Evolutionary conservation across 805 yeast species (phyloP).

Genomic region (Wickerhamomyces chaumierensis): DNA sequence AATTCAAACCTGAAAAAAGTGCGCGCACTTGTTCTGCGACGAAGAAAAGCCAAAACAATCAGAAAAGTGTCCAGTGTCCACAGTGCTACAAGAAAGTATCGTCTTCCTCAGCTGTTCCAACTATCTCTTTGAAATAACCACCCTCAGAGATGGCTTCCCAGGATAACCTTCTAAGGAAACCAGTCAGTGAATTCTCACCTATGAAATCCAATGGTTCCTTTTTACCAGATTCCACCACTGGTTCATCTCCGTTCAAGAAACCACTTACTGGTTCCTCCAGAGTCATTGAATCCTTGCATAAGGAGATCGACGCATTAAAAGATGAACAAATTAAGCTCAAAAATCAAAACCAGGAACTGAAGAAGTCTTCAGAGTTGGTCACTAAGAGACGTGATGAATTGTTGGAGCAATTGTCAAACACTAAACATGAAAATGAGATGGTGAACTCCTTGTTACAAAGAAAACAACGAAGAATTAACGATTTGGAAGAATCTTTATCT

Average conservation of each 20-base stretch:
- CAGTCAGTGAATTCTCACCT: neutral
- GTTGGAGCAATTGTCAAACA: conserved; percentile 54
- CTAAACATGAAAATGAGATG: conserved; percentile 72
- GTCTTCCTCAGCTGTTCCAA: no score
- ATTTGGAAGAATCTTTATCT: conserved; percentile 48
- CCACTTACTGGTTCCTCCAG: conserved; percentile 6
- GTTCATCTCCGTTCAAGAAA: conserved; percentile 2
- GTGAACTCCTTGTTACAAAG: conserved; percentile 55
- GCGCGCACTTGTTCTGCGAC: no score
- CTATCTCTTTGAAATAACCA: neutral
- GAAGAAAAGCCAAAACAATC: no score
- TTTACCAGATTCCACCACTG: neutral
- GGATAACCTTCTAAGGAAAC: neutral
- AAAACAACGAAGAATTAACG: conserved; percentile 57
- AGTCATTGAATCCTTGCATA: conserved; percentile 32
- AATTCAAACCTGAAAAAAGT: no score
- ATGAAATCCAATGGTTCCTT: neutral
- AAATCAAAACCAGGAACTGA: conserved; percentile 39
- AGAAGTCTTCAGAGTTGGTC: conserved; percentile 39
- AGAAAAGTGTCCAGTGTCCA: no score
- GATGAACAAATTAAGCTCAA: conserved; percentile 24
- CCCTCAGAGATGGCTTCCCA: neutral
- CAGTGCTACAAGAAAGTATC: no score
- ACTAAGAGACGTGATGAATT: conserved; percentile 39
- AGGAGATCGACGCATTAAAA: conserved; percentile 42